These are phyloP conservation scores for Carpinus fangiana DNA, from an alignment of 306 rosid genomes.

Conservation along the genomic window DNA sequence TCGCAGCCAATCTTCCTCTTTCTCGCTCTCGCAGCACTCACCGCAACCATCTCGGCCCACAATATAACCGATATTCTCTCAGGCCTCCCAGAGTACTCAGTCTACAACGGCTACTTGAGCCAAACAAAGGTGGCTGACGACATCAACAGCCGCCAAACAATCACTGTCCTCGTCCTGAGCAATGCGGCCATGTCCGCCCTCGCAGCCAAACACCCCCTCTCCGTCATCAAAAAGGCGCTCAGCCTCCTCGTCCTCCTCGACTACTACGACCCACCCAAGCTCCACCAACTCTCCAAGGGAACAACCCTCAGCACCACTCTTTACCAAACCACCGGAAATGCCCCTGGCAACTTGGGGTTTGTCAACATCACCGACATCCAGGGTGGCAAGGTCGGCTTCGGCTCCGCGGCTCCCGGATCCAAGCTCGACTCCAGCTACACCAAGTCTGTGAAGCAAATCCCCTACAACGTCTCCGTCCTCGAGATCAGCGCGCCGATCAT, in stretches of 20 bases:
- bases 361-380: constrained; percentile 84
- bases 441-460: constrained; percentile 73
- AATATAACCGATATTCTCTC: constrained; percentile 85
- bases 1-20: constrained; percentile 19
- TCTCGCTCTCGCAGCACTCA: constrained; percentile 15
- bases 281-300: constrained; percentile 79
- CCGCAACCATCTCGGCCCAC: constrained; percentile 63
- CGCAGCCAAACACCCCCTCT: constrained; percentile 60
- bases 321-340: constrained; percentile 83
- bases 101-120: constrained; percentile 49
- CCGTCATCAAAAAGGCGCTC: constrained; percentile 74
- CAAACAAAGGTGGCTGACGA: constrained; percentile 81
- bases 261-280: constrained; percentile 76
- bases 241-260: constrained; percentile 76
- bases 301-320: constrained; percentile 80
- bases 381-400: constrained; percentile 90
- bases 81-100: constrained; percentile 53
- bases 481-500: constrained; percentile 75
- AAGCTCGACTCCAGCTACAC: constrained; percentile 80
- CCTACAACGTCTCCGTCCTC: constrained; percentile 77
- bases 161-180: constrained; percentile 73
- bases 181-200: constrained; percentile 64
- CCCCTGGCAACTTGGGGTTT: constrained; percentile 70
- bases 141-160: constrained; percentile 77
- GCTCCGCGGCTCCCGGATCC: constrained; percentile 86